Evolutionary conservation across 148 eudicot genomes (phyloP).

Genomic region (Arctostaphylos glauca): DNA sequence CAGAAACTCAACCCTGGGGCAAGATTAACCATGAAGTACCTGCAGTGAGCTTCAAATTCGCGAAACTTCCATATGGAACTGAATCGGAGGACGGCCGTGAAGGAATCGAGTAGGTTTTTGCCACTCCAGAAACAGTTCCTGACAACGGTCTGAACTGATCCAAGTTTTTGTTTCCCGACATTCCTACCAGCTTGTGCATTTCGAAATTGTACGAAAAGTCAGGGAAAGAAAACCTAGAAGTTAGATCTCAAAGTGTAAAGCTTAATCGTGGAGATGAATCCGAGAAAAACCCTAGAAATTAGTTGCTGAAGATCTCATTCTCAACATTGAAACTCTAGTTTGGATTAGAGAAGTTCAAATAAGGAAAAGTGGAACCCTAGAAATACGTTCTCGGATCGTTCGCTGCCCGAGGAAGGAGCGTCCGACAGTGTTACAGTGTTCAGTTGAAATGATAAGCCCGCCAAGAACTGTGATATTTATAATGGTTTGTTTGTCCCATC

Average conservation of each 20-base stretch:
- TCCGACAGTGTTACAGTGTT: neutral
- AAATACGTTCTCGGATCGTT: neutral
- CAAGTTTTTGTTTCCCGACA: constrained; percentile 60
- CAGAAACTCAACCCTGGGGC: constrained; percentile 3
- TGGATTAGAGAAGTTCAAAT: neutral
- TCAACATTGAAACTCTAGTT: neutral
- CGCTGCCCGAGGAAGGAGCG: neutral
- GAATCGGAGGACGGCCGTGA: constrained; percentile 55
- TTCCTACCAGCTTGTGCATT: constrained; percentile 66
- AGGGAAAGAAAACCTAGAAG: constrained; percentile 13
- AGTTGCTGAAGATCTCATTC: constrained; percentile 3
- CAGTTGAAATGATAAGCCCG: constrained; percentile 23
- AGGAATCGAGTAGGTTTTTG: constrained; percentile 45
- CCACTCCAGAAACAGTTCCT: constrained; percentile 46
- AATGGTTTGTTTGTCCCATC: neutral
- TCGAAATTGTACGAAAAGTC: neutral
- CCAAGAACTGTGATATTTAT: constrained; percentile 13
- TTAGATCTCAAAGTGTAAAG: neutral
- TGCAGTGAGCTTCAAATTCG: constrained; percentile 87
- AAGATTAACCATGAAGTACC: constrained; percentile 29
- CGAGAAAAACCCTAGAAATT: neutral
- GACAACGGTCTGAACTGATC: constrained; percentile 59
- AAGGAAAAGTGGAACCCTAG: constrained; percentile 19
- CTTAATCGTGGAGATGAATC: neutral
- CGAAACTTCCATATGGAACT: constrained; percentile 64